These are phyloP conservation scores for Patellifolia procumbens DNA, from an alignment of 179 eudicot genomes.

Conservation along the genomic window DNA sequence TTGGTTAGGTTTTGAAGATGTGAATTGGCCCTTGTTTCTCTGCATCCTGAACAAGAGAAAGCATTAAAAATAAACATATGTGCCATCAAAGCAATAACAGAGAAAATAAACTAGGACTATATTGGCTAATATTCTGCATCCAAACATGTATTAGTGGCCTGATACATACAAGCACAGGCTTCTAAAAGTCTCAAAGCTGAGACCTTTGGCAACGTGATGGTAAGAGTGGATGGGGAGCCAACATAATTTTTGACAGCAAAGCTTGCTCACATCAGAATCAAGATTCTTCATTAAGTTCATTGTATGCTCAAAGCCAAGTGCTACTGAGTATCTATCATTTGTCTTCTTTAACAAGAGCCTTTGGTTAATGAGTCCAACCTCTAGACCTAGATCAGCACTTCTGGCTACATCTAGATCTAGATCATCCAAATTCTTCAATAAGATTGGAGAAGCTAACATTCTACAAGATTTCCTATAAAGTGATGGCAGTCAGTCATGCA, in stretches of 20 bases:
- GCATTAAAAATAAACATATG: neutral
- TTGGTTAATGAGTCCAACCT: neutral
- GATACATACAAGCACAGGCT: neutral
- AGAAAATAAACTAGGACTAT: neutral
- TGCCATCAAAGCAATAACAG: neutral
- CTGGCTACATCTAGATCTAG: too few species aligned
- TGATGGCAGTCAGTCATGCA: too few species aligned
- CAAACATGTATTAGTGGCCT: neutral
- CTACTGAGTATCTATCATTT: neutral
- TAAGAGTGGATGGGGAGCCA: neutral
- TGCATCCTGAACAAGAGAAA: slow-evolving; percentile 58
- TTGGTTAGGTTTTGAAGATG: slow-evolving; percentile 60
- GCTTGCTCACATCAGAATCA: neutral
- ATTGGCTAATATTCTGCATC: neutral
- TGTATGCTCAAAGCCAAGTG: neutral
- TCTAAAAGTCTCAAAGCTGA: neutral
- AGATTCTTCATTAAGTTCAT: neutral
- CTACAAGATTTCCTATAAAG: too few species aligned
- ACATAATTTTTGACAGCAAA: neutral
- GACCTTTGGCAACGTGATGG: neutral
- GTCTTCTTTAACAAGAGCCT: neutral
- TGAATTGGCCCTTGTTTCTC: slow-evolving; percentile 79
- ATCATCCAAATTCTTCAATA: too few species aligned
- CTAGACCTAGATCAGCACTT: too few species aligned
- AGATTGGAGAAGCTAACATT: too few species aligned